Percentiles rank a stretch among this genome's conserved stretches.
These are phyloP conservation scores for Prunus fruticosa DNA, from an alignment of 306 rosid species.

Conservation along the genomic window DNA sequence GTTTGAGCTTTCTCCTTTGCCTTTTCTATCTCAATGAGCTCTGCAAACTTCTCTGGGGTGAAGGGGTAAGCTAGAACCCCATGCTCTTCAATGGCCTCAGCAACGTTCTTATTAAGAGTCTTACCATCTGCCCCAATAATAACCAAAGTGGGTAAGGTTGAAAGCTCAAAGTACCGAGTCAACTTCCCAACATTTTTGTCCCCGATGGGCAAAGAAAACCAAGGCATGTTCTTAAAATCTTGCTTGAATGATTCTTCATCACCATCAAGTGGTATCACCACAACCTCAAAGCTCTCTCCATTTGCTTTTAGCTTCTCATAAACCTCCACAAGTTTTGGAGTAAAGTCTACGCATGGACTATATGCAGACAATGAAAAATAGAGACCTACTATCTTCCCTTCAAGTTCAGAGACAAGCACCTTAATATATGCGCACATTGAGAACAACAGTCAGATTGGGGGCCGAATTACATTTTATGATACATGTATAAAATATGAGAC, in stretches of 20 bases:
- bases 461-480: background rate
- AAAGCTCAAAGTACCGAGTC: constrained; percentile 46
- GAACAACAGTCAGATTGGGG: constrained; percentile 15
- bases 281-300: constrained; percentile 63
- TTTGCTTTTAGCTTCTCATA: constrained; percentile 54
- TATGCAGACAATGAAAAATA: constrained; percentile 40
- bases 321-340: constrained; percentile 44
- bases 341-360: constrained; percentile 31
- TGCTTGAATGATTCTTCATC: constrained; percentile 47
- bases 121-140: constrained; percentile 70
- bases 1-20: constrained; percentile 61
- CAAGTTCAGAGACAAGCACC: constrained; percentile 62
- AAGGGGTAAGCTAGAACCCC: constrained; percentile 66
- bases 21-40: constrained; percentile 53
- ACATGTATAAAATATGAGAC: background rate
- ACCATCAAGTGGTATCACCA: constrained; percentile 45
- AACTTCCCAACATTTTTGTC: constrained; percentile 47
- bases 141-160: constrained; percentile 55
- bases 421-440: constrained; percentile 15
- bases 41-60: constrained; percentile 58
- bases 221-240: constrained; percentile 41
- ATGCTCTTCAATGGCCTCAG: constrained; percentile 52
- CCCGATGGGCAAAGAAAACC: constrained; percentile 61
- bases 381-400: constrained; percentile 63
- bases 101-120: constrained; percentile 51